phyloP scores from a whole-genome alignment of 352 stramenopile genomes.

The Globisporangium paroecandrum region DNA sequence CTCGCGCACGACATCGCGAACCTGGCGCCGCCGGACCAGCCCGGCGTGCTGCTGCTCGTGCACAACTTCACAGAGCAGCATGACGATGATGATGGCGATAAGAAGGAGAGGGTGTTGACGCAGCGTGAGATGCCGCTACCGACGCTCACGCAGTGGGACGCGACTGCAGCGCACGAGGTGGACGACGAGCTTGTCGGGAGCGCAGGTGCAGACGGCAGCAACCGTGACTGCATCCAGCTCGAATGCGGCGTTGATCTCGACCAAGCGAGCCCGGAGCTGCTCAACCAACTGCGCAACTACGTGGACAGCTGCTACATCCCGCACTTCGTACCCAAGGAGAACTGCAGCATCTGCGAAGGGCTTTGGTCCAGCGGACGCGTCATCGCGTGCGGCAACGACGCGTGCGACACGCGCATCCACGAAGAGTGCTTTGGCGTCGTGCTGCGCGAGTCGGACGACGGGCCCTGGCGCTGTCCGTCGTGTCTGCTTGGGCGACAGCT shows the following conservation, averaged over 20 bases:
- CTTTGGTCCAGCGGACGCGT: conserved; percentile 78
- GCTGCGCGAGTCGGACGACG: conserved; percentile 42
- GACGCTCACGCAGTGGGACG: conserved; percentile 25
- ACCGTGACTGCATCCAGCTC: conserved; percentile 31
- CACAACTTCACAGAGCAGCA: conserved; percentile 34
- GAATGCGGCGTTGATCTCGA: conserved; percentile 69
- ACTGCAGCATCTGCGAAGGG: conserved; percentile 77
- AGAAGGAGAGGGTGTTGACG: neutral
- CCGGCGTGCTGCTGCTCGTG: conserved; percentile 63
- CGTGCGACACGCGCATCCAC: conserved; percentile 62
- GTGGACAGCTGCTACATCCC: conserved; percentile 79
- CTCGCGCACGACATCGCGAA: conserved; percentile 66
- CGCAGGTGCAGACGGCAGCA: neutral
- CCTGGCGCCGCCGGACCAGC: conserved; percentile 60
- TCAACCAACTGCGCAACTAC: conserved; percentile 64
- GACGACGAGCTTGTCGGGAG: neutral
- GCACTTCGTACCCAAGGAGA: conserved; percentile 66
- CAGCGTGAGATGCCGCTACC: conserved; percentile 10
- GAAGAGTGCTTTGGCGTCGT: conserved; percentile 84
- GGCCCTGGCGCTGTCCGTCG: conserved; percentile 74
- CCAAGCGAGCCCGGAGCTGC: conserved; percentile 39
- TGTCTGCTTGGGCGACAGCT: conserved; percentile 71
- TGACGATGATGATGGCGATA: conserved; percentile 16
- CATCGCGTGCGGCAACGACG: conserved; percentile 64
- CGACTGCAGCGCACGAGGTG: conserved; percentile 11